phyloP scores from a whole-genome alignment of 2,329 filamentous ascomycete species.

The Cercospora janseana region DNA sequence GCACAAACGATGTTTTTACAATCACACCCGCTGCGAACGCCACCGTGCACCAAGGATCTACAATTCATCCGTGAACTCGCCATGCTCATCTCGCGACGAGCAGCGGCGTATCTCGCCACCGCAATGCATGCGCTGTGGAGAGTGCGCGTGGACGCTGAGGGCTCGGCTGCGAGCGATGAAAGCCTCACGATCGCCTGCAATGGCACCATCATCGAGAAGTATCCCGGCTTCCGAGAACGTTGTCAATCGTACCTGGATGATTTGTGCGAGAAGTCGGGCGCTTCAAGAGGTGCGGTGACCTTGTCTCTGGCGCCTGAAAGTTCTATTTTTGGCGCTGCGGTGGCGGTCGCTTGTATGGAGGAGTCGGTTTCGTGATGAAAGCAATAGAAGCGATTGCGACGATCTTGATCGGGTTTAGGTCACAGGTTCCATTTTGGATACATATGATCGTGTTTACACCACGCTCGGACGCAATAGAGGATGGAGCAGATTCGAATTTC shows the following conservation, averaged over 20 bases:
- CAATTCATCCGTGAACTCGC: conserved; percentile 56
- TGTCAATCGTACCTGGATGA: conserved; percentile 65
- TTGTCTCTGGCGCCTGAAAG: conserved; percentile 71
- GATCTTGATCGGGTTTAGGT: not conserved
- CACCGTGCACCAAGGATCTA: conserved; percentile 42
- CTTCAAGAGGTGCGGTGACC: conserved; percentile 50
- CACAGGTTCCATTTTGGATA: no score
- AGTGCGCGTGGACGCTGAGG: conserved; percentile 51
- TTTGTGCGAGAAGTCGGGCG: conserved; percentile 49
- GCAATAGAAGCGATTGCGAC: not conserved
- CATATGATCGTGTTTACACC: no score
- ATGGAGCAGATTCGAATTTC: no score
- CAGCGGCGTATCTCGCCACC: conserved; percentile 61
- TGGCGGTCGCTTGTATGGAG: conserved; percentile 50
- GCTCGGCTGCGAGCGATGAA: conserved; percentile 37
- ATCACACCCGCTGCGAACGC: conserved; percentile 48
- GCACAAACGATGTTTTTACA: conserved; percentile 51
- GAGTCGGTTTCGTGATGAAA: conserved; percentile 4
- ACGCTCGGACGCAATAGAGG: no score
- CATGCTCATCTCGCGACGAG: conserved; percentile 56
- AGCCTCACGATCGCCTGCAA: conserved; percentile 66
- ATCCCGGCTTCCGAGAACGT: conserved; percentile 62
- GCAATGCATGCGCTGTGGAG: conserved; percentile 63
- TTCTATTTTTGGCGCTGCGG: conserved; percentile 71
- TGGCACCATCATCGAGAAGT: conserved; percentile 75